Evolutionary conservation across 768 basidiomycete genomes (phyloP).

Genomic region (Lactarius pseudohatsudake): DNA sequence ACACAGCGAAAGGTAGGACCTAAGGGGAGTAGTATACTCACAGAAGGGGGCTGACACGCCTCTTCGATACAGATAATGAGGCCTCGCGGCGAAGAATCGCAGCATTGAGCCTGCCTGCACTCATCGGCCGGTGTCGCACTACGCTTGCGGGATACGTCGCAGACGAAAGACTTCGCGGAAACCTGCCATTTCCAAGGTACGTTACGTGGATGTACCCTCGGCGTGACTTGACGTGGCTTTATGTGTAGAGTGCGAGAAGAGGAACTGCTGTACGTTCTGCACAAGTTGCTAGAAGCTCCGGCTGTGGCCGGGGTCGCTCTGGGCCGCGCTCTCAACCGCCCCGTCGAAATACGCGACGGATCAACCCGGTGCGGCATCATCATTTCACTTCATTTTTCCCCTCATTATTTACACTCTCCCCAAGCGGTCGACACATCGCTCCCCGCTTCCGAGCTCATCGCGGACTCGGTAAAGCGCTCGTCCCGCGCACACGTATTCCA

Average conservation of each 20-base stretch:
- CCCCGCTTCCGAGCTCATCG: conserved; percentile 55
- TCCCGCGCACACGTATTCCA: conserved; percentile 84
- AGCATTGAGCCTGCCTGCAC: conserved; percentile 63
- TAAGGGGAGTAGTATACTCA: not conserved
- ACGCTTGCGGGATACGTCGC: conserved; percentile 75
- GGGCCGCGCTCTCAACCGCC: conserved; percentile 70
- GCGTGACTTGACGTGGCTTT: not conserved
- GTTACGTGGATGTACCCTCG: conserved; percentile 12
- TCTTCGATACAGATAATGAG: conserved; percentile 52
- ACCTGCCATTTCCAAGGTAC: conserved; percentile 84
- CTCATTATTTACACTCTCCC: not conserved
- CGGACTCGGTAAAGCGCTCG: conserved; percentile 74
- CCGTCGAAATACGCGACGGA: conserved; percentile 54
- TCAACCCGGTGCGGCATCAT: conserved; percentile 55
- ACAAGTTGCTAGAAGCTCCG: conserved; percentile 68
- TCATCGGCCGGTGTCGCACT: conserved; percentile 74
- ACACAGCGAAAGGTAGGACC: conserved; percentile 54
- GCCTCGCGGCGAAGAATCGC: conserved; percentile 65
- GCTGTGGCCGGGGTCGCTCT: conserved; percentile 75
- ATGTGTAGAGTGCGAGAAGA: conserved; percentile 74
- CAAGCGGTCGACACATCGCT: conserved; percentile 44
- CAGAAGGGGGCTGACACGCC: not conserved
- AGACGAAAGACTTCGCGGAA: conserved; percentile 82
- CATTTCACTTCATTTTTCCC: not conserved
- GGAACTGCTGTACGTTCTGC: conserved; percentile 81